A percentile compares a stretch with the other conserved stretches of the same genome.
Conservation (phyloP, 768 basidiomycete genomes). For the Tulasnella sp. region DNA sequence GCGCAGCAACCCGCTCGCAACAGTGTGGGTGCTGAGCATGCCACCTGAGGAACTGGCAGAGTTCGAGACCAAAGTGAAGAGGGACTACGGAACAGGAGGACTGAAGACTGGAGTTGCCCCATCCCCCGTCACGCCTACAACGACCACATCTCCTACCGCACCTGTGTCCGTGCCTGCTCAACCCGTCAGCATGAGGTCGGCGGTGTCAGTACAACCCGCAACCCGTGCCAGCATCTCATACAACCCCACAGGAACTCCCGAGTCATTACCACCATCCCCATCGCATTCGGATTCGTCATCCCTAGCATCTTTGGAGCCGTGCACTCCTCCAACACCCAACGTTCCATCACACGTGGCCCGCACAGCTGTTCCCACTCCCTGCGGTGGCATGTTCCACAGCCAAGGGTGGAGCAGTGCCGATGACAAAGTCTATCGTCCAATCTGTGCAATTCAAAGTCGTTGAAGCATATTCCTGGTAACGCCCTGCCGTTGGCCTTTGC, state of each 20-base stretch:
- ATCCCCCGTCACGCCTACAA: slow-evolving; percentile 16
- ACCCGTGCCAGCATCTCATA: slow-evolving; percentile 25
- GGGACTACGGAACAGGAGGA: slow-evolving; percentile 37
- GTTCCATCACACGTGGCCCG: not conserved
- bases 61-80: slow-evolving; percentile 40
- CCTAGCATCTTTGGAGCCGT: slow-evolving; percentile 28
- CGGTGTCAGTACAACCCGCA: not conserved
- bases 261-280: slow-evolving; percentile 28
- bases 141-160: not conserved
- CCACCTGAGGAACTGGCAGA: slow-evolving; percentile 39
- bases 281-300: slow-evolving; percentile 31
- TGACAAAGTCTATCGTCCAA: slow-evolving; percentile 16
- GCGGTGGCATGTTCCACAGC: slow-evolving; percentile 3
- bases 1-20: too few relatives aligned
- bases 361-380: not conserved
- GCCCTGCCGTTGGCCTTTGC: slow-evolving; percentile 54
- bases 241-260: slow-evolving; percentile 15
- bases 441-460: slow-evolving; percentile 14
- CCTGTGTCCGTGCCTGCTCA: slow-evolving; percentile 10
- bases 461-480: slow-evolving; percentile 3
- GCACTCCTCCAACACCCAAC: slow-evolving; percentile 30
- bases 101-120: slow-evolving; percentile 10
- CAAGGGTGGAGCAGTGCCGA: slow-evolving; percentile 11
- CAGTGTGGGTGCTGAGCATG: slow-evolving; percentile 58
- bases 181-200: not conserved